Evolutionary conservation across 306 rosid species (phyloP), one percentile per base, ranked within the genome.

Genomic region (Lotus japonicus): DNA sequence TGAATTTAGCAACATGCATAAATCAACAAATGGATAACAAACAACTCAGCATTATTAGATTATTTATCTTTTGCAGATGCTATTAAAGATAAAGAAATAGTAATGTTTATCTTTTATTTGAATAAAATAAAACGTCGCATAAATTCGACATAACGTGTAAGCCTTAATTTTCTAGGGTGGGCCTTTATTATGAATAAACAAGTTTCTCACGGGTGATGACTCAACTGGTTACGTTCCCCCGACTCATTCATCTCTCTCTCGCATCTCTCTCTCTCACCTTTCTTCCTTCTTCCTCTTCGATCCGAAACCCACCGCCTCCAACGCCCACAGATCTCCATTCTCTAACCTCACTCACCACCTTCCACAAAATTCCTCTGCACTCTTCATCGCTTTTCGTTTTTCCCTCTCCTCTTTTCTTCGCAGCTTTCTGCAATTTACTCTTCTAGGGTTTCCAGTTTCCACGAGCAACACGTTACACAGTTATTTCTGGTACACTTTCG

Each of bases 401-500:
- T 9, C 1, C 50, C 9, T 4, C 4, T 19, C 63, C 36, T 10
- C 28, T 15, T 2, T 3, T 14, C 43, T 9, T 43, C 58, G 21
- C 38, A 4, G 13, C 72, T 68, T 44, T 52, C 53, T 42, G 59
- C 56, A 57, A 72, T 71, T 71, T 69, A 64, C 55, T 50, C 10
- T 49, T 15, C 78, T 85, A 85, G 91, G 95, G 91, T 88, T 83
- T 81, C 81, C 66, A 23, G 91, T 88, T 83, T 81, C 81, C 66
- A 23, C 75, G 70, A 75, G 81, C 86, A 64, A 72, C 89, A 71
- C 43, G 26, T 64, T 57, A 45, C n/a, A 53, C n/a, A 9, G 11
- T 45, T 18, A 13, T 42, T 23, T 35, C 41, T 11, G 55, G 71
- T 59, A 9, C 64, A 14, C 58, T 51, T 23, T 43, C 46, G 13